Evolutionary conservation across 2,329 filamentous ascomycete species (phyloP).

Genomic region (Aspergillus bombycis): DNA sequence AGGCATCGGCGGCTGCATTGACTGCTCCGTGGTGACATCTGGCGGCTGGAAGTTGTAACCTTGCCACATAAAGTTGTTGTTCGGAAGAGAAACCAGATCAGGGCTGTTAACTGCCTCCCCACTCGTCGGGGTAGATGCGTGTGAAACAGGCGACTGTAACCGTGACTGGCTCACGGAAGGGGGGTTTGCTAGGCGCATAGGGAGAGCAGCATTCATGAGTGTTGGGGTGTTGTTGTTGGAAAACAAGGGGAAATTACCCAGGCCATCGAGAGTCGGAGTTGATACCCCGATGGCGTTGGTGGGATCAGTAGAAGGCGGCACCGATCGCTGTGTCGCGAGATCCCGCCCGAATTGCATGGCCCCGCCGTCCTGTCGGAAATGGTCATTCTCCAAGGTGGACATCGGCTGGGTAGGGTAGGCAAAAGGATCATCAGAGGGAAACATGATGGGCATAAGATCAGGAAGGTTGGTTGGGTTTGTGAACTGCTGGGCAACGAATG

Average conservation of each 20-base stretch:
- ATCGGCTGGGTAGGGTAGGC: conserved; percentile 55
- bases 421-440: conserved; percentile 54
- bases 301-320: conserved; percentile 20
- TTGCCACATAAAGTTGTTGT: conserved; percentile 47
- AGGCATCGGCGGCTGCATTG: conserved; percentile 26
- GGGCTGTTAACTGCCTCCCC: conserved; percentile 41
- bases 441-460: conserved; percentile 56
- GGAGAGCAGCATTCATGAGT: conserved; percentile 31
- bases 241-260: conserved; percentile 32
- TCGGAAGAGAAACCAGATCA: conserved; percentile 46
- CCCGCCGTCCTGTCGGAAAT: conserved; percentile 39
- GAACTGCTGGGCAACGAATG: conserved; percentile 38
- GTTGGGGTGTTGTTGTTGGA: conserved; percentile 22
- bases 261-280: conserved; percentile 32
- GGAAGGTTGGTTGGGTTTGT: conserved; percentile 41
- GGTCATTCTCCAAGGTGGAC: conserved; percentile 48
- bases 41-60: conserved; percentile 40
- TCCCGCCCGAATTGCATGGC: conserved; percentile 29
- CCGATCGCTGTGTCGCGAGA: conserved; percentile 16
- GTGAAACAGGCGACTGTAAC: conserved; percentile 38
- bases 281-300: conserved; percentile 21
- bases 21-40: conserved; percentile 18
- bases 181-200: conserved; percentile 30
- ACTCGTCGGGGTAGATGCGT: conserved; percentile 32
- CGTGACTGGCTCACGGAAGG: conserved; percentile 28